Conservation (phyloP, 176 grass and related monocot species). For the Paspalum vaginatum region DNA sequence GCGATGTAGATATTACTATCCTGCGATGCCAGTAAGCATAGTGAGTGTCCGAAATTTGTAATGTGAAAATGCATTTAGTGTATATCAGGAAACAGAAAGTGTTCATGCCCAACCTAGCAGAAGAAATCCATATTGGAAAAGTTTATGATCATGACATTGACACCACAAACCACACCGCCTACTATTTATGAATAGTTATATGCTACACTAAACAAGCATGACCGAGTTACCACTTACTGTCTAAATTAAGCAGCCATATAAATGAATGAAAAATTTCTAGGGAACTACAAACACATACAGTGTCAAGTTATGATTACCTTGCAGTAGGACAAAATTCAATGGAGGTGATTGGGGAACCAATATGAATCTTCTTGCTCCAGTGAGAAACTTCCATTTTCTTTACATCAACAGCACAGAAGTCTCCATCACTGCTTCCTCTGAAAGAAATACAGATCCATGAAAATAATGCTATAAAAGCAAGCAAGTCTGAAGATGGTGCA, state of each 20-base stretch:
- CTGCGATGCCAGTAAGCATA: constrained; percentile 42
- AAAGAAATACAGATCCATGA: constrained; percentile 36
- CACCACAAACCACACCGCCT: not conserved
- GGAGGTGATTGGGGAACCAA: constrained; percentile 62
- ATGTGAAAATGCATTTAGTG: not conserved
- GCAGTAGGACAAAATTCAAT: constrained; percentile 91
- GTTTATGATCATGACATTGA: not conserved
- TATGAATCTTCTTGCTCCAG: constrained; percentile 88
- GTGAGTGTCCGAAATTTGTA: not conserved
- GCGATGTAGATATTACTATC: constrained; percentile 77
- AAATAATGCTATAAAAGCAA: constrained; percentile 6
- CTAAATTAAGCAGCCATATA: not conserved
- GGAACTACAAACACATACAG: not conserved
- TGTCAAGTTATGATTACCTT: constrained; percentile 57
- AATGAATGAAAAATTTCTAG: not conserved
- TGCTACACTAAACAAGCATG: constrained; percentile 9
- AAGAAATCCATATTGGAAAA: constrained; percentile 5
- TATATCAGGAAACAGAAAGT: too few species aligned
- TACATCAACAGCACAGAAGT: constrained; percentile 86
- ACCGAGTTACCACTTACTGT: not conserved
- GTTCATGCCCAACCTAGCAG: not conserved
- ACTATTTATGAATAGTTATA: constrained; percentile 7
- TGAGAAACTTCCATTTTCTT: constrained; percentile 92
- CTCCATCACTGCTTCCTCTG: constrained; percentile 83
- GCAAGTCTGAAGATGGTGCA: constrained; percentile 17